Evolutionary conservation across 192 early-diverging fungal species (phyloP), one percentile per base, ranked within the genome.

Genomic region (Phycomyces nitens): DNA sequence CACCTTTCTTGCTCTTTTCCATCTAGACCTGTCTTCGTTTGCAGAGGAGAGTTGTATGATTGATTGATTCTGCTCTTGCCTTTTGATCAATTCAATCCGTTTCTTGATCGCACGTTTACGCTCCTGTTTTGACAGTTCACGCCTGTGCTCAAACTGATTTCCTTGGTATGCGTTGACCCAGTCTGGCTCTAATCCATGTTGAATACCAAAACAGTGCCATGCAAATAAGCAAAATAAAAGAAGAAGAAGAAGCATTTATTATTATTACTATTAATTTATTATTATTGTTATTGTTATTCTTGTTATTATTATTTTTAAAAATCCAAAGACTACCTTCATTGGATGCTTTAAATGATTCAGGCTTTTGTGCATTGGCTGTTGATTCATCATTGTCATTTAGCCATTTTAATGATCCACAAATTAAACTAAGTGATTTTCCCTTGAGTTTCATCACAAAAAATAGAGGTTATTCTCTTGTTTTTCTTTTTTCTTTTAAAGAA

Each of bases 361-460:
- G 5, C 0, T 47, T 56, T 8, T 24, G 40, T 38, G 51, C 11
- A 5, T 18, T 53, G 10, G 34, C 8, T 21, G 50, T 16, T 15
- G 49, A 38, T 1, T 76, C 47, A 14, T 66, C 65, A 53, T 84
- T 63, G 63, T 91, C 89, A 18, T 72, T 68, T 16, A 94, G 80
- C 95, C 95, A 97, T 29, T 78, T 85, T 16, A 95, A 64, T 1
- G 92, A 80, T 0, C 92, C 92, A 76, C 92, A 94, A 29, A 95
- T 88, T 27, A 97, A 77, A 57, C 86, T 89, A 6, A 97, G 81
- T 26, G 92, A 91, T 75, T 97, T 97, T 29, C 95, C 94, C 86
- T 89, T 62, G 21, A 10, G 7, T 44, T 14, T 42, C 27, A 66
- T 42, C 27, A 14, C 16, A 10, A 4, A 14, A 50, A 11, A 39